Conservation (phyloP, 768 basidiomycete species). For the Melanogaster broomeanus region DNA sequence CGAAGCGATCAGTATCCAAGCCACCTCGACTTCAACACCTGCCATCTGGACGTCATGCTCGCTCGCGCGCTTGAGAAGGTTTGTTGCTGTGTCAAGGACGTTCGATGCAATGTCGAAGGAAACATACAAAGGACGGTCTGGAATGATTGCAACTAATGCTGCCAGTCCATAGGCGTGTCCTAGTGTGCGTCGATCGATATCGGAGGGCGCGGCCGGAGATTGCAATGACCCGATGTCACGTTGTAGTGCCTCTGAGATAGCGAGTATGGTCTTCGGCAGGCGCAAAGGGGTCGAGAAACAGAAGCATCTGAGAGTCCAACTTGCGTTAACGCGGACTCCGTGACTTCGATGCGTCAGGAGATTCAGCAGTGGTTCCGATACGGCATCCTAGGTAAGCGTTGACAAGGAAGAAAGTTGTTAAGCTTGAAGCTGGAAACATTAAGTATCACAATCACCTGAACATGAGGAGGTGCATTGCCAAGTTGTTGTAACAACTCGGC, state of each 20-base stretch:
- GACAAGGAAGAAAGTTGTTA: neutral
- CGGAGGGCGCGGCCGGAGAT: conserved; percentile 70
- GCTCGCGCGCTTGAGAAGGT: conserved; percentile 85
- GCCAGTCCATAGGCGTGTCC: conserved; percentile 92
- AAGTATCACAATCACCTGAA: conserved; percentile 55
- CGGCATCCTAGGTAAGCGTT: conserved; percentile 59
- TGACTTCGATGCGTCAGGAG: conserved; percentile 87
- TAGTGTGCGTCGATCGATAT: conserved; percentile 69
- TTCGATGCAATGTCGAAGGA: conserved; percentile 92
- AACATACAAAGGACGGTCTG: conserved; percentile 87
- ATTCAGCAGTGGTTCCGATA: conserved; percentile 82
- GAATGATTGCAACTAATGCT: conserved; percentile 82
- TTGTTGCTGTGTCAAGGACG: conserved; percentile 87
- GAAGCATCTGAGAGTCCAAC: conserved; percentile 89
- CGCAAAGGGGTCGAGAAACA: conserved; percentile 87
- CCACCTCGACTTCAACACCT: conserved; percentile 85
- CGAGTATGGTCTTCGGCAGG: conserved; percentile 75
- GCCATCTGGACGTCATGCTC: conserved; percentile 88
- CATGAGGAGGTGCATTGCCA: conserved; percentile 88
- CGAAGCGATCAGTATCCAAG: conserved; percentile 90
- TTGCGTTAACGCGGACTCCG: conserved; percentile 80
- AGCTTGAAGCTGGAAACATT: neutral
- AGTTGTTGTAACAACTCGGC: conserved; percentile 85
- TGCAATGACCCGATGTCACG: conserved; percentile 76
- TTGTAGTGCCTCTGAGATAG: conserved; percentile 78